Evolutionary conservation across 2,329 filamentous ascomycete genomes (phyloP), one percentile per base, ranked within the genome.

Genomic region (Phyllosticta citribraziliensis): DNA sequence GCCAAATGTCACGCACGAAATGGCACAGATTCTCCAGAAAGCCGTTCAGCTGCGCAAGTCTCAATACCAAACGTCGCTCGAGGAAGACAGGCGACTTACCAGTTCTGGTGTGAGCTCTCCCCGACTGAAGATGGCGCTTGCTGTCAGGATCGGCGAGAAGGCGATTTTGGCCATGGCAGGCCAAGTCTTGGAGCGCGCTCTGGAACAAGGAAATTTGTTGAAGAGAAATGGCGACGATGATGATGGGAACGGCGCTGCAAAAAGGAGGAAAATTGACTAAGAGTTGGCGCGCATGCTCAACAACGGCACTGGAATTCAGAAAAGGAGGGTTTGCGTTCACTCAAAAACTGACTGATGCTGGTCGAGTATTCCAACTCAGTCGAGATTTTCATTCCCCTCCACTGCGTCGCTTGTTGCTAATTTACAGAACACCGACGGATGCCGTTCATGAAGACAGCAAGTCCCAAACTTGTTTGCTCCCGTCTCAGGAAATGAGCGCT

Each of bases 81-180:
- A 78, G 22, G 73, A 82, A 50, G 82, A 86, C 64, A 59, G 66
- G 62, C 22, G 24, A 17, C n/a, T 57, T 33, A 19, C 50, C 27
- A 33, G 54, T 8, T 19, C 55, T 33, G 55, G 35, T 4, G 50
- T 57, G 17, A 22, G 8, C 19, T 22, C 57, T 10, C 5, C 30
- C 14, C 69, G 70, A 62, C 66, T 72, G 70, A 64, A 68, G 64
- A 88, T 88, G 84, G 88, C 88, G 0, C 68, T 85, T 22, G 76
- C 82, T 57, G 87, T 91, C 40, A 82, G 89, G 63, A 73, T 86
- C 2, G 89, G 88, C 14, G 89, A 93, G 73, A 91, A 91, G 71
- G 79, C 80, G 66, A 76, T 92, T 5, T 69, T 91, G 24, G 73
- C 78, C 33, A 5, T 40, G 14, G 33, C 33, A 11, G 33, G 5